Evolutionary conservation across 768 basidiomycete genomes (phyloP).

Genomic region (Mycena maculata): DNA sequence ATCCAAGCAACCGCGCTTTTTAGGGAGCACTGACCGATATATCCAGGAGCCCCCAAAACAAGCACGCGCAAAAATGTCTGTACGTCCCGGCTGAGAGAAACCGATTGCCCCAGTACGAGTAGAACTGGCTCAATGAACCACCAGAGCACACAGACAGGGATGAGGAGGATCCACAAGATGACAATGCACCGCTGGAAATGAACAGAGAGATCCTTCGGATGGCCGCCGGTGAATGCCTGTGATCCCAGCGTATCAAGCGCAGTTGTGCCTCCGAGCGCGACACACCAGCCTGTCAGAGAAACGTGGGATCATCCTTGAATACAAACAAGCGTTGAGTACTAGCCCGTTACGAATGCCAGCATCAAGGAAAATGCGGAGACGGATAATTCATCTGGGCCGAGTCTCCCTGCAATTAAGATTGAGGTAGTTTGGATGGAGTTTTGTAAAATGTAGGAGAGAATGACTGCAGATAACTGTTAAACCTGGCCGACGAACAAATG

Average conservation of each 20-base stretch:
- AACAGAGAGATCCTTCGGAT: conserved; percentile 72
- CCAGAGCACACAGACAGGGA: conserved; percentile 76
- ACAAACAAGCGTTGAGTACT: conserved; percentile 52
- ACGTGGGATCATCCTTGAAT: conserved; percentile 62
- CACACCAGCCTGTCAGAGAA: conserved; percentile 70
- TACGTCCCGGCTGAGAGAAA: conserved; percentile 65
- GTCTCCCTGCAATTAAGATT: conserved; percentile 70
- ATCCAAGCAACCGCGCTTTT: too few relatives aligned
- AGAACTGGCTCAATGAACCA: conserved; percentile 71
- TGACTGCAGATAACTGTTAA: conserved; percentile 55
- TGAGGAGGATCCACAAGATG: conserved; percentile 70
- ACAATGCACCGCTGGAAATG: conserved; percentile 79
- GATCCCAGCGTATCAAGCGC: conserved; percentile 84
- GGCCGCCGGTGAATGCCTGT: conserved; percentile 78
- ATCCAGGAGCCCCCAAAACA: conserved; percentile 74
- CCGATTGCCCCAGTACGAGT: conserved; percentile 71
- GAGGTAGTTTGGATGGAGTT: conserved; percentile 79
- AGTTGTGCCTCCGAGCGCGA: conserved; percentile 83
- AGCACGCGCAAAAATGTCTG: conserved; percentile 75
- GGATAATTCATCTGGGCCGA: conserved; percentile 77
- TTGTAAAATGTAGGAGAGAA: conserved; percentile 77
- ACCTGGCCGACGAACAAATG: not conserved
- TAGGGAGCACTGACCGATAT: conserved; percentile 55
- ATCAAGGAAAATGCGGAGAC: conserved; percentile 80
- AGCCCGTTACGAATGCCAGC: conserved; percentile 83